Base-by-base conservation (phyloP, 2,329 filamentous ascomycete genomes). In the Herpotrichia juniperi region DNA sequence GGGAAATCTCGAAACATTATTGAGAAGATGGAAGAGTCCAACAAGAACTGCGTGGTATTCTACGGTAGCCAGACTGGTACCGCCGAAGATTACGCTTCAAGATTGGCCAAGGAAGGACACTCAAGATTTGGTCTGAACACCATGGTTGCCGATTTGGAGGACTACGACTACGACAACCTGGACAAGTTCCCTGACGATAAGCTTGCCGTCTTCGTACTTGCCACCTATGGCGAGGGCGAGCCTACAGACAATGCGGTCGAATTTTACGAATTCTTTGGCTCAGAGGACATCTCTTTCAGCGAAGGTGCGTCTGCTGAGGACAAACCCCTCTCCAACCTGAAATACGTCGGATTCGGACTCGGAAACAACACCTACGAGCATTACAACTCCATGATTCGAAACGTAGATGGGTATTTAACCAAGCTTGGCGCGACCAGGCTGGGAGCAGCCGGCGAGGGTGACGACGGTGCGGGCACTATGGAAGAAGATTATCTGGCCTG, bases 301-400 rank as follows among this genome's bases (percentile, higher is more conserved):
- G 85, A 92, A 68, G 84, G 87, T 64, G 79, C 74, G 63, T 69
- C 75, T 39, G 74, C 74, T 14, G 83, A 84, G 40, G 89, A 93
- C 19, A 83, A 88, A 56, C 84, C 93, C 44, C 85, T 99, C 48
- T 81, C 79, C 46, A 93, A 91, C 67, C 84, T 99, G 71, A 93
- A 93, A 74, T 99, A 93, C 71, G 92, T 99, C 68, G 85, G 92
- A 51, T 99, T 99, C 68, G 94, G 94, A 68, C 86, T 99, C 32
- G 94, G 94, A 62, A 99, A 99, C 82, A 99, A 97, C 81, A 97
- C 94, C 24, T 99, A 99, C 74, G 94, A 99, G 74, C 94, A 99
- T 81, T 99, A 97, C 83, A 99, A 99, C 80, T 89, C 89, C 46
- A 96, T 99, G 91, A 93, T 99, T 54, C 91, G 93, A 74, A 90